Evolutionary conservation across 331 rosid species (phyloP).

Genomic region (Acacia pycnantha): DNA sequence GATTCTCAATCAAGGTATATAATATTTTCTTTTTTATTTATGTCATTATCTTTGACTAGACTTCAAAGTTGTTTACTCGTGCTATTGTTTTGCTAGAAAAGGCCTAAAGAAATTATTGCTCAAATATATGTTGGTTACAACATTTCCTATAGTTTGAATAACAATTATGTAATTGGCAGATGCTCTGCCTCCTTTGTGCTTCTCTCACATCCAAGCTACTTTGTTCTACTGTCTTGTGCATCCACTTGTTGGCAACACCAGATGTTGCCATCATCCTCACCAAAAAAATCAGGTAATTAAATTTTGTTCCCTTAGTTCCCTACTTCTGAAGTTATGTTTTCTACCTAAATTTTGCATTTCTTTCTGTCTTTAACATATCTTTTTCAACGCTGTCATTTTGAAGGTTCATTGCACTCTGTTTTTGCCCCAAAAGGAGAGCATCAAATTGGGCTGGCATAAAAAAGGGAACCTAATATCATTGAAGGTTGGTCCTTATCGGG

Average conservation of each 20-base stretch:
- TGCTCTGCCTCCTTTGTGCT: slow-evolving; percentile 11
- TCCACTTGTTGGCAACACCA: background rate
- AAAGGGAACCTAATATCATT: slow-evolving; percentile 12
- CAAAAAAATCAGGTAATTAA: slow-evolving; percentile 12
- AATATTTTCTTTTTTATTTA: background rate
- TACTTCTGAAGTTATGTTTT: background rate
- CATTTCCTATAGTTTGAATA: background rate
- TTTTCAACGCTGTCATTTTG: slow-evolving; percentile 9
- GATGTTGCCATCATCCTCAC: slow-evolving; percentile 1
- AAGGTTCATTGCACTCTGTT: slow-evolving; percentile 22
- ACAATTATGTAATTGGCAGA: slow-evolving; percentile 20
- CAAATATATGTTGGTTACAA: background rate
- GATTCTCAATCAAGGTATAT: slow-evolving; percentile 14
- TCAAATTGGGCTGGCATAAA: slow-evolving; percentile 1
- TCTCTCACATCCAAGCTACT: background rate
- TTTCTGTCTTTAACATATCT: background rate
- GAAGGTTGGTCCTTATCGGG: slow-evolving; percentile 29
- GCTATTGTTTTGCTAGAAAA: background rate
- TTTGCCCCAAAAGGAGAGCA: slow-evolving; percentile 5
- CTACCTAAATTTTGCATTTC: background rate
- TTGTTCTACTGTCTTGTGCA: background rate
- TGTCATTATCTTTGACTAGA: background rate
- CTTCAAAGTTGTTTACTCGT: background rate
- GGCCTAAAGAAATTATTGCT: background rate
- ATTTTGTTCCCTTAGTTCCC: background rate